Conservation (phyloP, 768 basidiomycete species). For the Leccinum sublutescens region DNA sequence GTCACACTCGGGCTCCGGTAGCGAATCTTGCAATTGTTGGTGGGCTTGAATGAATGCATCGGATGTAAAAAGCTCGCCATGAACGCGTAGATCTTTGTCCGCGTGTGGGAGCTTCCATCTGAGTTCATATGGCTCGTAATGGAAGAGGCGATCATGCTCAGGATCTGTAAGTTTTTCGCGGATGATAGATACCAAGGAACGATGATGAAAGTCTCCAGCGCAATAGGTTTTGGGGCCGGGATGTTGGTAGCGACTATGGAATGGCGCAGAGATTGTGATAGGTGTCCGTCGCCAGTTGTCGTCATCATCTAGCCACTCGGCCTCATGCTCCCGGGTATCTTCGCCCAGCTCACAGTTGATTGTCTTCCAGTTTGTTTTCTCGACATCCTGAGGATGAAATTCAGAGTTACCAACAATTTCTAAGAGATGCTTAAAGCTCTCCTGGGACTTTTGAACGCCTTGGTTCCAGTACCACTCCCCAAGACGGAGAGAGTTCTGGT, state of each 20-base stretch:
- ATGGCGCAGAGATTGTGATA: background rate
- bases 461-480: background rate
- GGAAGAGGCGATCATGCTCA: background rate
- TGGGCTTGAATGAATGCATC: background rate
- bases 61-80: background rate
- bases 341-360: background rate
- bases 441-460: background rate
- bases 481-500: background rate
- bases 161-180: background rate
- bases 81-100: background rate
- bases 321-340: background rate
- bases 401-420: background rate
- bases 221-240: background rate
- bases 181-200: background rate
- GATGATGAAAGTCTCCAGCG: background rate
- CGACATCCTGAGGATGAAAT: background rate
- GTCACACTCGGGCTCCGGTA: background rate
- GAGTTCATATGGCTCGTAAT: background rate
- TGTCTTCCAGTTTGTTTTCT: background rate
- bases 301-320: background rate
- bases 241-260: background rate
- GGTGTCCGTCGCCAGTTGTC: background rate
- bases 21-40: background rate
- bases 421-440: background rate
- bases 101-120: background rate